These are phyloP conservation scores for Penicillium sp. DNA, from an alignment of 2,329 filamentous ascomycete species.

Conservation along the genomic window DNA sequence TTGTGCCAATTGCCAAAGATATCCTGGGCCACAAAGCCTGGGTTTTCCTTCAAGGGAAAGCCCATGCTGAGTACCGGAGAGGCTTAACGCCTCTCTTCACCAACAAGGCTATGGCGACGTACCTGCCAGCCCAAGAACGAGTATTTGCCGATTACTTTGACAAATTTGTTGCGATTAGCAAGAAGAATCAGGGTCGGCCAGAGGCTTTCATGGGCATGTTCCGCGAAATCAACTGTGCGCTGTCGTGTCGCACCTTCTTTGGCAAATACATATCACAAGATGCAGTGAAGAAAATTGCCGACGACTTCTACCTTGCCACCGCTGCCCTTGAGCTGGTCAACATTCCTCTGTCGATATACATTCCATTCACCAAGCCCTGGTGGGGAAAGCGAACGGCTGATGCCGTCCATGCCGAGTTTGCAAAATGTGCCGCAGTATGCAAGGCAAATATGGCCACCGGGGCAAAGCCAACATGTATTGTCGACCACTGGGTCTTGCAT, in stretches of 20 bases:
- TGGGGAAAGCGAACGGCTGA: slow-evolving; percentile 84
- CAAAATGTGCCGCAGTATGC: slow-evolving; percentile 79
- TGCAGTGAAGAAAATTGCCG: slow-evolving; percentile 80
- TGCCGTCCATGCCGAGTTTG: slow-evolving; percentile 77
- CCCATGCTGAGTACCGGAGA: slow-evolving; percentile 86
- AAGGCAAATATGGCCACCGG: slow-evolving; percentile 79
- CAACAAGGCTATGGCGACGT: slow-evolving; percentile 73
- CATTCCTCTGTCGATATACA: slow-evolving; percentile 71
- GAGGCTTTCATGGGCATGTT: slow-evolving; percentile 79
- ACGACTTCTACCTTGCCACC: slow-evolving; percentile 89
- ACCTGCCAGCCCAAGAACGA: slow-evolving; percentile 84
- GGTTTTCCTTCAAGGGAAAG: slow-evolving; percentile 88
- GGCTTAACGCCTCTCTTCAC: slow-evolving; percentile 87
- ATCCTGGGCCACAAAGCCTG: slow-evolving; percentile 81
- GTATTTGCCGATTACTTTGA: slow-evolving; percentile 78
- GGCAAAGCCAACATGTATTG: slow-evolving; percentile 75
- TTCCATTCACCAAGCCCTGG: slow-evolving; percentile 86
- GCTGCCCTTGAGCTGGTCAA: slow-evolving; percentile 90
- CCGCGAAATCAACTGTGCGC: slow-evolving; percentile 83
- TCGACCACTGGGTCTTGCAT: slow-evolving; percentile 80
- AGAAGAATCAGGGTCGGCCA: slow-evolving; percentile 62
- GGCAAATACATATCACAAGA: slow-evolving; percentile 85
- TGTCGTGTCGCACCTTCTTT: slow-evolving; percentile 85
- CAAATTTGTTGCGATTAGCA: slow-evolving; percentile 67
- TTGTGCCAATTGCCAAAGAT: slow-evolving; percentile 83